These are phyloP conservation scores for Limonium bicolor DNA, from an alignment of 148 eudicot genomes.

Conservation along the genomic window DNA sequence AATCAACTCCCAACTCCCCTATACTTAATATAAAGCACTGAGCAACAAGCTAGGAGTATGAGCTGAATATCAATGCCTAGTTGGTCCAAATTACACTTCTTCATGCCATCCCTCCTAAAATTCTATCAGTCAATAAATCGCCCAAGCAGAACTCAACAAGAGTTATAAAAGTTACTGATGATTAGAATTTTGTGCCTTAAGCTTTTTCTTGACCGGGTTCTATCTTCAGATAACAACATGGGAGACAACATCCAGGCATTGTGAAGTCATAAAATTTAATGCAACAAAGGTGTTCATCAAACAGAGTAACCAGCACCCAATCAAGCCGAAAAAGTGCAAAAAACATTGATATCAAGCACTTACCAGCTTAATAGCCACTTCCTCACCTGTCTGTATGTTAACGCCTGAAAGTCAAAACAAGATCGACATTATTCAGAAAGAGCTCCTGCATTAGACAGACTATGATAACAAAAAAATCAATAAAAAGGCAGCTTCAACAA, in stretches of 20 bases:
- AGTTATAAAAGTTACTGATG: too few relatives aligned
- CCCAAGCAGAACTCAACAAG: too few relatives aligned
- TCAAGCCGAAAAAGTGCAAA: neutral
- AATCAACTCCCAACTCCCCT: too few relatives aligned
- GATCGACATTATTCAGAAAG: neutral
- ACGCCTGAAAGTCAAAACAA: slow-evolving; percentile 32
- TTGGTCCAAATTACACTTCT: too few relatives aligned
- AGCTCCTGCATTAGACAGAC: neutral
- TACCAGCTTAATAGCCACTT: slow-evolving; percentile 85
- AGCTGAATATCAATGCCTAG: too few relatives aligned
- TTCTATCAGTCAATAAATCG: too few relatives aligned
- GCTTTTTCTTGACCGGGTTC: too few relatives aligned
- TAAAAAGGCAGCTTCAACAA: neutral
- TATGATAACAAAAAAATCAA: neutral
- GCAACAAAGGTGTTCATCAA: neutral
- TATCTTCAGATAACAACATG: too few relatives aligned
- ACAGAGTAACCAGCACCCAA: neutral
- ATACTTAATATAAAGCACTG: too few relatives aligned
- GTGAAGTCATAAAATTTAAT: neutral
- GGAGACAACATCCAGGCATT: neutral
- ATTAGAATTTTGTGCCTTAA: too few relatives aligned
- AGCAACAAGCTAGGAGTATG: too few relatives aligned
- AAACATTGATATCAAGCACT: slow-evolving; percentile 7
- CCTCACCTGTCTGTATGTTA: slow-evolving; percentile 79
- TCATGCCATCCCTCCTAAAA: too few relatives aligned